A percentile compares a stretch with the other conserved stretches of the same genome.
Conservation (phyloP, 345 rosid genomes). For the Dimocarpus longan region DNA sequence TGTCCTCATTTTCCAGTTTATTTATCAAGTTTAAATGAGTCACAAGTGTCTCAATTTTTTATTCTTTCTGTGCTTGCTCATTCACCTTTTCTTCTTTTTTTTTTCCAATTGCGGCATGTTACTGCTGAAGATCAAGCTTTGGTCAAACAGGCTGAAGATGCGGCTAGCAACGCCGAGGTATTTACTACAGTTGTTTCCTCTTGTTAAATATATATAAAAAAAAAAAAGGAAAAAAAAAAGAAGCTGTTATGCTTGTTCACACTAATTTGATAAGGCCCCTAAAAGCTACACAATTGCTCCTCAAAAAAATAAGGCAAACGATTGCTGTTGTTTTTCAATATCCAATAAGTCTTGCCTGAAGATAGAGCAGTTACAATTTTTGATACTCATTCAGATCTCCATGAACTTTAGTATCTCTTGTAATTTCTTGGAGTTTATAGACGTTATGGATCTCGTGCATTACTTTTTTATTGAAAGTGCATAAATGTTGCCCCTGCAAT, state of each 20-base stretch:
- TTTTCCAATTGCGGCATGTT: conserved; percentile 47
- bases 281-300: background rate
- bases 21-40: background rate
- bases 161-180: conserved; percentile 54
- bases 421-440: background rate
- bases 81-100: background rate
- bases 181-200: background rate
- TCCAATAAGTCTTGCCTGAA: background rate
- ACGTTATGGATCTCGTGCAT: background rate
- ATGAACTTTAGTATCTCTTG: background rate
- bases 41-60: background rate
- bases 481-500: background rate
- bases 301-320: too few relatives aligned
- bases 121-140: conserved; percentile 67
- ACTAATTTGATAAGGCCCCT: background rate
- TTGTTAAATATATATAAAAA: background rate
- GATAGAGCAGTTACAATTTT: background rate
- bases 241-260: background rate
- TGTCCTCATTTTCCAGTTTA: conserved; percentile 26
- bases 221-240: too few relatives aligned
- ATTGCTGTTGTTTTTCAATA: background rate
- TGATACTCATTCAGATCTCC: background rate
- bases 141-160: conserved; percentile 74
- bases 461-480: background rate
- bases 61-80: background rate